Base-by-base conservation (phyloP, 2,329 filamentous ascomycete species). In the Colletotrichum limetticola region DNA sequence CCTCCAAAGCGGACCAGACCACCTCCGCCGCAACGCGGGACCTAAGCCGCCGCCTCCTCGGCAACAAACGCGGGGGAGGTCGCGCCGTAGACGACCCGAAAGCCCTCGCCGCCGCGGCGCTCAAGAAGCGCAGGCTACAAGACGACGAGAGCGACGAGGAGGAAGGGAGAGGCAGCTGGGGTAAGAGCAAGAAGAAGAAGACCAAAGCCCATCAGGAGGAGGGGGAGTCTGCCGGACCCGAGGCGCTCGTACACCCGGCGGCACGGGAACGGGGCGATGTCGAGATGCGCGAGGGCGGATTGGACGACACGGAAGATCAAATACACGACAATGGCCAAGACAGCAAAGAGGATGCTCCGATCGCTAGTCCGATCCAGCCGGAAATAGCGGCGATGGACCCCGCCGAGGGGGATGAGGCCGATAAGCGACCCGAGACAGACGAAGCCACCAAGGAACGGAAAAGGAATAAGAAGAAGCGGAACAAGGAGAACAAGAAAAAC, bases 91-190 rank as follows among this genome's bases (percentile, higher is more conserved):
- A 35, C 24, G 64, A 71, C 14, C 22, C 53, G 74, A 75, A 71
- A 69, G 75, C 56, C 74, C 62, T 30, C 60, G 60, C 19, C 14
- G 73, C 67, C 12, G 8, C 66, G 57, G 16, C 74, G 69, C 49
- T 63, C 4, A 49, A 37, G 46, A 66, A 75, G 46, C 64, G 69
- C 57, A 67, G 76, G 28, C 49, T 66, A 3, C 68, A 55, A 35
- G 66, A 67, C 30, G 76, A 74, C 28, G 79, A 81, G 75, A 81
- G 80, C 6, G 82, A 84, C 1, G 78, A 79, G 57, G 78, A 80
- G 16, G 77, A 79, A 12, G 83, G 83, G 7, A 76, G 83, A 63
- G 82, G 82, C 66, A 81, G 78, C 59, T 57, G 85, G 3, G 83
- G 83, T 2, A 83, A 80, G 77, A 79, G 80, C 68, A 85, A 85